Evolutionary conservation across 2,329 filamentous ascomycete genomes (phyloP).

Genomic region (Fonsecaea erecta): DNA sequence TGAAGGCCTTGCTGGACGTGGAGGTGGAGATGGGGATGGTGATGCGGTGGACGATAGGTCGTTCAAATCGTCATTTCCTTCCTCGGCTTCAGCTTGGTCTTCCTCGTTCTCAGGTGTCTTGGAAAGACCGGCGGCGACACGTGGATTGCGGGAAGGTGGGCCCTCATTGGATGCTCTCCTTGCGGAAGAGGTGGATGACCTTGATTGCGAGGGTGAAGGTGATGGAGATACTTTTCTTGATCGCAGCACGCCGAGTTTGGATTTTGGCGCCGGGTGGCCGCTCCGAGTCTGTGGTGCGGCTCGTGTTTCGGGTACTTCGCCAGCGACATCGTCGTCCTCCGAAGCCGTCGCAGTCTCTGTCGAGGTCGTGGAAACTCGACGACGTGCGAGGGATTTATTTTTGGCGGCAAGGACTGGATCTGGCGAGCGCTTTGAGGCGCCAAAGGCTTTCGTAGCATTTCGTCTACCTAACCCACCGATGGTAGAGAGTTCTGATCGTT

Average conservation of each 20-base stretch:
- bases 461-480: constrained; percentile 23
- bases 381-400: neutral
- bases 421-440: constrained; percentile 3
- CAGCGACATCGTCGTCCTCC: constrained; percentile 27
- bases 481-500: constrained; percentile 12
- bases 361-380: constrained; percentile 13
- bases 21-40: neutral
- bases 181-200: neutral
- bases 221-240: constrained; percentile 27
- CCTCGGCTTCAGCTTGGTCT: neutral
- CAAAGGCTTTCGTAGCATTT: constrained; percentile 27
- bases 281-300: neutral
- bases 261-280: neutral
- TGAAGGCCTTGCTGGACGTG: neutral
- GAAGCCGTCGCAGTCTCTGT: constrained; percentile 24
- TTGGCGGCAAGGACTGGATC: neutral
- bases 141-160: neutral
- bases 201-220: constrained; percentile 17
- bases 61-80: neutral
- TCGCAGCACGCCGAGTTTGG: constrained; percentile 10
- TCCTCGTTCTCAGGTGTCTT: neutral
- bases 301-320: neutral
- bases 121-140: neutral
- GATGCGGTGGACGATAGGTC: neutral
- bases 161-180: neutral